A percentile compares a stretch with the other conserved stretches of the same genome.
Conservation (phyloP, 1,139 yeast species). For the Pneumocystis jirovecii region DNA sequence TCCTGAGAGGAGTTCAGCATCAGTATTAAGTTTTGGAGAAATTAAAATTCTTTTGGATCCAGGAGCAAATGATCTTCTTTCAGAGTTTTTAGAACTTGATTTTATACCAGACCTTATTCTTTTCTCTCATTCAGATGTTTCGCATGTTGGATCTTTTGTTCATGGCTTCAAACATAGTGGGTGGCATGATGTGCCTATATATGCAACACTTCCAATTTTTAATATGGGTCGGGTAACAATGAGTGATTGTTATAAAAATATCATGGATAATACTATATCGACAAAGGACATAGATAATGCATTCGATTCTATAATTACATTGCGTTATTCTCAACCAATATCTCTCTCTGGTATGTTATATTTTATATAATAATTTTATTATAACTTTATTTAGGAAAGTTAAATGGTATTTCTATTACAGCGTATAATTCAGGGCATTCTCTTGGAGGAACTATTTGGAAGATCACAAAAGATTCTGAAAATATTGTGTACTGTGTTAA, state of each 20-base stretch:
- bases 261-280: conserved; percentile 38
- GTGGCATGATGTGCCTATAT: conserved; percentile 56
- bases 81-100: conserved; percentile 1
- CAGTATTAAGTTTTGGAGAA: conserved; percentile 9
- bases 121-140: conserved; percentile 72
- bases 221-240: conserved; percentile 79
- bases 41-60: conserved; percentile 11
- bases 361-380: not conserved
- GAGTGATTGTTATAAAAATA: conserved; percentile 64
- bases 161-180: conserved; percentile 46
- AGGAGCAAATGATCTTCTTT: conserved; percentile 10
- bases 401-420: conserved; percentile 40
- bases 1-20: conserved; percentile 1
- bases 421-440: conserved; percentile 90
- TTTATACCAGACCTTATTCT: conserved; percentile 40
- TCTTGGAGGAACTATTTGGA: conserved; percentile 86
- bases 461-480: conserved; percentile 57
- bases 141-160: conserved; percentile 69
- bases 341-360: conserved; percentile 18
- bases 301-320: conserved; percentile 50
- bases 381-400: not conserved
- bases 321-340: conserved; percentile 72
- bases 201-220: conserved; percentile 75
- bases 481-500: conserved; percentile 75
- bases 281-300: conserved; percentile 63